These are phyloP conservation scores for Cryphonectria radicalis DNA, from an alignment of 2,329 filamentous ascomycete species.

Conservation along the genomic window DNA sequence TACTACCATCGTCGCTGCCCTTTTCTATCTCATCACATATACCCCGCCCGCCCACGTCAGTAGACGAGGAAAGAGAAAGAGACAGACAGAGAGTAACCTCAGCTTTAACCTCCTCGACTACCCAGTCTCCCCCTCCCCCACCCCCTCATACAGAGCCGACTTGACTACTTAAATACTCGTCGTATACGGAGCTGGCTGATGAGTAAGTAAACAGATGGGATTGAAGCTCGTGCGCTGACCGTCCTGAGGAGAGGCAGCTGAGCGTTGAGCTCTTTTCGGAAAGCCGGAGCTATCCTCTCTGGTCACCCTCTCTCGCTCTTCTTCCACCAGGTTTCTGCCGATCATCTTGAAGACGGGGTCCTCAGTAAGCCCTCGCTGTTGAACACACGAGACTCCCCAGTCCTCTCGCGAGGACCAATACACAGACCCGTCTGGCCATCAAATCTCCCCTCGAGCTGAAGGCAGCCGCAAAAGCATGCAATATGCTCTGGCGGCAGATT, in stretches of 20 bases:
- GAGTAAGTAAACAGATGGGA: background rate
- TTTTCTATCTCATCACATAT: background rate
- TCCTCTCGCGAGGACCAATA: background rate
- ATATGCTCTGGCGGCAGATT: background rate
- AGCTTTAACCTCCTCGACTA: too few species aligned
- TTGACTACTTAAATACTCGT: background rate
- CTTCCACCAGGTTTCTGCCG: background rate
- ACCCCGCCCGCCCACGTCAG: background rate
- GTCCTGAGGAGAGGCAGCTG: background rate
- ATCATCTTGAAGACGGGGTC: background rate
- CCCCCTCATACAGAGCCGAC: background rate
- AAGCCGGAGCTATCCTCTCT: background rate
- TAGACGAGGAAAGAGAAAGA: background rate
- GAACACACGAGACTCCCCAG: background rate
- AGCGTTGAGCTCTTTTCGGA: background rate
- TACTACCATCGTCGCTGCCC: background rate
- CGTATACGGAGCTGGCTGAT: background rate
- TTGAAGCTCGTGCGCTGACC: background rate
- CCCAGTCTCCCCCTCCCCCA: background rate
- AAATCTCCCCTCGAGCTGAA: background rate
- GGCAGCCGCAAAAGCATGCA: background rate
- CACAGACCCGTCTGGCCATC: background rate
- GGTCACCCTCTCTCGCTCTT: background rate
- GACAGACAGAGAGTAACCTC: too few species aligned
- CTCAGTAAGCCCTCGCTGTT: background rate